Conservation (phyloP, 805 yeast genomes). For the Priceomyces melissophilus region DNA sequence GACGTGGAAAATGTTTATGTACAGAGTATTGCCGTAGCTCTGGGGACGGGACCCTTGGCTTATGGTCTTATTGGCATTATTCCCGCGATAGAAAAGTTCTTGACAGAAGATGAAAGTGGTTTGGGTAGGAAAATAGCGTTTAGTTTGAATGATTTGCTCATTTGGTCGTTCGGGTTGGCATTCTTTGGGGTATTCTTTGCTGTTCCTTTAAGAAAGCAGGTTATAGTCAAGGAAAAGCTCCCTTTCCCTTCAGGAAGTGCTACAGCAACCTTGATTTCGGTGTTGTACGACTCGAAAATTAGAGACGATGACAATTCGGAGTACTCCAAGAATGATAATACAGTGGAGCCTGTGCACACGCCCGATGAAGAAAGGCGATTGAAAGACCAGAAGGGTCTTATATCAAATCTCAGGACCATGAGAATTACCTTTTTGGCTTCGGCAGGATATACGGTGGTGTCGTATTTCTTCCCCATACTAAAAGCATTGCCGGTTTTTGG, state of each 20-base stretch:
- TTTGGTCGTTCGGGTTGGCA: constrained; percentile 86
- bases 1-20: constrained; percentile 94
- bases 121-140: constrained; percentile 36
- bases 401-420: constrained; percentile 58
- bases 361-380: background rate
- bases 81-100: constrained; percentile 90
- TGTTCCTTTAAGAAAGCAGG: constrained; percentile 80
- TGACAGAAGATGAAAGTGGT: constrained; percentile 77
- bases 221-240: constrained; percentile 79
- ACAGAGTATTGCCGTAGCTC: constrained; percentile 92
- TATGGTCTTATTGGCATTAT: constrained; percentile 93
- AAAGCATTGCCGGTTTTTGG: constrained; percentile 79
- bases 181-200: constrained; percentile 97
- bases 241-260: constrained; percentile 96
- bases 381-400: background rate
- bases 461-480: constrained; percentile 72
- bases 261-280: constrained; percentile 88
- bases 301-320: constrained; percentile 26
- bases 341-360: background rate
- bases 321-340: background rate
- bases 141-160: constrained; percentile 50
- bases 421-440: constrained; percentile 62
- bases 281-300: constrained; percentile 69
- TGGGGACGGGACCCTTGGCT: constrained; percentile 95
- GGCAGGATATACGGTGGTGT: constrained; percentile 63